phyloP scores from a whole-genome alignment of 495 filamentous ascomycete species.

The Tetracladium setigerum region DNA sequence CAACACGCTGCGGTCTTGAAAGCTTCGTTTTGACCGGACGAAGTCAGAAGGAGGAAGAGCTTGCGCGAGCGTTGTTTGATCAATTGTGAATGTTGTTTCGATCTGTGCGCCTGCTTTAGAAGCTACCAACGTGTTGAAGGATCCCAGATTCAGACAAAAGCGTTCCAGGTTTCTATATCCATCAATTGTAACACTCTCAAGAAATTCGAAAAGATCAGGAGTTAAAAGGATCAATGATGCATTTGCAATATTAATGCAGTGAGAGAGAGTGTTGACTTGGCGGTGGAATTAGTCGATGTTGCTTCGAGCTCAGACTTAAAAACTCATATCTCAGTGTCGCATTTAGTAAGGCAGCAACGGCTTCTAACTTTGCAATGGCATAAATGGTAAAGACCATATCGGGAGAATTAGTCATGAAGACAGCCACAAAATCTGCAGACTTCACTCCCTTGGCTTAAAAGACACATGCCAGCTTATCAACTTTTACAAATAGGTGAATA shows the following conservation, averaged over 20 bases:
- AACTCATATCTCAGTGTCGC: slow-evolving; percentile 18
- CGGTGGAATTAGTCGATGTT: slow-evolving; percentile 3
- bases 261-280: slow-evolving; percentile 34
- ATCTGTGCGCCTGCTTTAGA: slow-evolving; percentile 4
- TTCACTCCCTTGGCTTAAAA: slow-evolving; percentile 30
- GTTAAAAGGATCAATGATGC: slow-evolving; percentile 28
- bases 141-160: slow-evolving; percentile 31
- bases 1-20: slow-evolving; percentile 7
- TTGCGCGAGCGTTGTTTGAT: slow-evolving; percentile 1
- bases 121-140: slow-evolving; percentile 19
- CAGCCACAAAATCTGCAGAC: slow-evolving; percentile 34
- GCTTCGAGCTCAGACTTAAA: background rate
- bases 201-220: slow-evolving; percentile 35
- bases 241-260: slow-evolving; percentile 17
- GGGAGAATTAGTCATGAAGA: slow-evolving; percentile 34
- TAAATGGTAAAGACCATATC: slow-evolving; percentile 19
- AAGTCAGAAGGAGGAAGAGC: background rate
- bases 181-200: slow-evolving; percentile 19
- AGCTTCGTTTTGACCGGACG: slow-evolving; percentile 25
- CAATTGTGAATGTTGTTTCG: background rate
- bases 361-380: slow-evolving; percentile 16
- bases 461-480: slow-evolving; percentile 36
- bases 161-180: slow-evolving; percentile 22
- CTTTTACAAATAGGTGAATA: slow-evolving; percentile 23
- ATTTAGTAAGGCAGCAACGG: slow-evolving; percentile 17